A percentile compares a stretch with the other conserved stretches of the same genome.
phyloP scores from a whole-genome alignment of 331 rosid genomes.

The Ulmus americana region DNA sequence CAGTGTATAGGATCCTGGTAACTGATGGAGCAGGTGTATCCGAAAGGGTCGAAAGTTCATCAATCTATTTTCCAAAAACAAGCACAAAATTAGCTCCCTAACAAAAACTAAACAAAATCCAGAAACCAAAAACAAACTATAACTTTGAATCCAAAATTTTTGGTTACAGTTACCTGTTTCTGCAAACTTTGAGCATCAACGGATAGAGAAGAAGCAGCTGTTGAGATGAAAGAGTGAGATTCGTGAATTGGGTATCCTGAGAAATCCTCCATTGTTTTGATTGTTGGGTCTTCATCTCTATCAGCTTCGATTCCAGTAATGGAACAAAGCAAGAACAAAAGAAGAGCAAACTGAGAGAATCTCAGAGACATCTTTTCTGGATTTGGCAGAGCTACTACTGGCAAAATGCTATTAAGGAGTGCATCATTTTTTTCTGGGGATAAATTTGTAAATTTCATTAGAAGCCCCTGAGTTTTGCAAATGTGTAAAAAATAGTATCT shows the following conservation, averaged over 20 bases:
- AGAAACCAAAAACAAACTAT: neutral
- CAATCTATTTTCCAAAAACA: conserved; percentile 46
- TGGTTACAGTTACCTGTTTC: conserved; percentile 51
- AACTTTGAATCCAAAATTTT: neutral
- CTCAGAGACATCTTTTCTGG: conserved; percentile 23
- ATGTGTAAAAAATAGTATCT: no score
- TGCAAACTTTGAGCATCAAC: conserved; percentile 58
- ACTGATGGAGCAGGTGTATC: conserved; percentile 90
- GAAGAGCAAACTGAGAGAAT: conserved; percentile 10
- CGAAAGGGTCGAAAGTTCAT: conserved; percentile 74
- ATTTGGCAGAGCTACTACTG: conserved; percentile 1
- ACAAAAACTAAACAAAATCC: neutral
- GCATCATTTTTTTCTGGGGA: no score
- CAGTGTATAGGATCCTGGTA: conserved; percentile 71
- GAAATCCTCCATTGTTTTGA: conserved; percentile 74
- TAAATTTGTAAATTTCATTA: no score
- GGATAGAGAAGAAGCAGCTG: conserved; percentile 40
- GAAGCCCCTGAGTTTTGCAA: no score
- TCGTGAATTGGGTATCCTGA: conserved; percentile 74
- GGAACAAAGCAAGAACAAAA: conserved; percentile 26
- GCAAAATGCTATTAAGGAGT: neutral
- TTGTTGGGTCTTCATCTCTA: conserved; percentile 44
- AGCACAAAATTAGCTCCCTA: conserved; percentile 5
- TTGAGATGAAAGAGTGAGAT: conserved; percentile 32
- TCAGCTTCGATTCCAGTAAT: conserved; percentile 26